Percentiles rank a stretch among this genome's conserved stretches.
Evolutionary conservation across 371 early-diverging fungal species (phyloP).

Genomic region (Mucor sp.): DNA sequence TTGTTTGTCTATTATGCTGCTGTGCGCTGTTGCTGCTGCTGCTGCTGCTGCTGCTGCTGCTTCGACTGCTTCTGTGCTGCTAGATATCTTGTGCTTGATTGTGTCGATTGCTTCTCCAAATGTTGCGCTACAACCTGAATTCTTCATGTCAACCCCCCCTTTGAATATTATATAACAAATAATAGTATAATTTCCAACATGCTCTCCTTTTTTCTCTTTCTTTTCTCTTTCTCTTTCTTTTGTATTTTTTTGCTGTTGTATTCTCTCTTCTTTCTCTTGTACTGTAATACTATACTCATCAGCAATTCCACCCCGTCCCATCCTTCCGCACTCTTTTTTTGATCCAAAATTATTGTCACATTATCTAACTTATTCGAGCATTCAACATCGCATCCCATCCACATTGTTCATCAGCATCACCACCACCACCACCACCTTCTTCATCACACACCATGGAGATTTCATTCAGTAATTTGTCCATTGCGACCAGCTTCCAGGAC

Average conservation of each 20-base stretch:
- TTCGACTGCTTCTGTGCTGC: background rate
- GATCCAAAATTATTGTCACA: constrained; percentile 4
- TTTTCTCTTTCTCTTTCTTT: background rate
- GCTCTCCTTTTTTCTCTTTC: background rate
- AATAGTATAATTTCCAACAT: constrained; percentile 4
- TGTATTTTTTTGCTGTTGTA: background rate
- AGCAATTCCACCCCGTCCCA: background rate
- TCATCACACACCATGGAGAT: constrained; percentile 8
- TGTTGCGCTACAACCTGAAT: constrained; percentile 1
- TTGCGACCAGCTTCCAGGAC: background rate
- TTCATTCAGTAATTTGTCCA: constrained; percentile 15
- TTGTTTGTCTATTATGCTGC: background rate
- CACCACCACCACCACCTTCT: background rate
- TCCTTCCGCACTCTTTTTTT: too few relatives aligned
- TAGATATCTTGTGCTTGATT: background rate
- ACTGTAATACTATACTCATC: background rate
- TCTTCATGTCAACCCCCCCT: constrained; percentile 5
- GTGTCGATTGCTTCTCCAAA: background rate
- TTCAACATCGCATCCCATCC: background rate
- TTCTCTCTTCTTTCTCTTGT: background rate
- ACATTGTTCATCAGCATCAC: background rate
- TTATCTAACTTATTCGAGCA: background rate
- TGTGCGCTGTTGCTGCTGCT: background rate
- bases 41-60: too few relatives aligned
- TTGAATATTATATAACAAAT: background rate